Evolutionary conservation across 2,329 filamentous ascomycete species (phyloP), one percentile per base, ranked within the genome.

Genomic region (Phaeosphaeria sp.): DNA sequence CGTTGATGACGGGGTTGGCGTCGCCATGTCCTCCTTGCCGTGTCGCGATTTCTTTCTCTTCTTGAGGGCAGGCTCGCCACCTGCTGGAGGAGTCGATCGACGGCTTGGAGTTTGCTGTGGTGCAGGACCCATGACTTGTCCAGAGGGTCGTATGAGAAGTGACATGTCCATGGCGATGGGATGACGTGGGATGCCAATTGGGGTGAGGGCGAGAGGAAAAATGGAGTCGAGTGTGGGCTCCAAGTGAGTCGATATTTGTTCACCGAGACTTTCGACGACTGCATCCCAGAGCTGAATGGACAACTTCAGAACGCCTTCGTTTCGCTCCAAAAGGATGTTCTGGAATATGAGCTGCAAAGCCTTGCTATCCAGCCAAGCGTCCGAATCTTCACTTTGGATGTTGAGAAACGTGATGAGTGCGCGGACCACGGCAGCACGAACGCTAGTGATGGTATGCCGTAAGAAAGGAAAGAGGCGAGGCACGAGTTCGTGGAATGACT

Each of bases 381-480:
- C 90, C 7, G 91, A 92, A 25, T 85, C 86, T 55, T 91, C 87
- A 51, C 89, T 89, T 60, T 93, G 91, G 21, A 99, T 89, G 65
- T 92, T 90, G 67, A 97, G 87, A 78, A 99, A 99, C 0, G 95
- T 99, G 68, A 93, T 87, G 27, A 99, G 83, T 36, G 95, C 95
- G 70, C 96, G 92, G 47, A 99, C 83, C 3, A 99, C 95, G 9
- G 95, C 94, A 42, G 94, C 89, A 52, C 95, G 91, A 49, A 99
- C 95, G 55, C 91, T 97, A 1, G 93, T 97, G 68, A 99, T 98
- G 6, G 96, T 99, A 76, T 99, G 95, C 56, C 95, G 90, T 45
- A 99, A 81, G 83, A 99, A 99, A 2, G 94, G 94, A 72, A 97
- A 99, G 2, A 99, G 87, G 46, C 95, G 88, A 22, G 96, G 95